These are phyloP conservation scores for Zancudomyces culisetae DNA, from an alignment of 371 early-diverging fungal species.

Conservation along the genomic window DNA sequence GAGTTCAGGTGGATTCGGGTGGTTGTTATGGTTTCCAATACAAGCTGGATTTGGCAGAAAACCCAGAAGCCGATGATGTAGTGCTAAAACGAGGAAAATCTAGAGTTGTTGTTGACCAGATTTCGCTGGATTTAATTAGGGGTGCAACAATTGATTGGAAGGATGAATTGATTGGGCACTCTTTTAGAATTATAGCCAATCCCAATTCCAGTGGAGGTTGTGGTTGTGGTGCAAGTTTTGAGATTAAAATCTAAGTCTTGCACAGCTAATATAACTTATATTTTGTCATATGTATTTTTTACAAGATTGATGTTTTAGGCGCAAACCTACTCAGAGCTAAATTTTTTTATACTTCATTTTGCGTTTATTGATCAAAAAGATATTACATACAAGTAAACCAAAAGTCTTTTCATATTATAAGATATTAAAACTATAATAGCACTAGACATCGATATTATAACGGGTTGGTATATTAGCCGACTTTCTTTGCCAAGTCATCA, in stretches of 20 bases:
- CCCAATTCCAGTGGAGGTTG: slow-evolving; percentile 83
- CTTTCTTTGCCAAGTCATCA: slow-evolving; percentile 35
- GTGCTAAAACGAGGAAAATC: slow-evolving; percentile 71
- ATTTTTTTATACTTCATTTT: too few species aligned
- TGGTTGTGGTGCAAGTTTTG: slow-evolving; percentile 62
- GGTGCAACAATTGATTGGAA: slow-evolving; percentile 79
- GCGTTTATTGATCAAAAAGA: too few species aligned
- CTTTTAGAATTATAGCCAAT: slow-evolving; percentile 73
- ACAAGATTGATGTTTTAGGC: too few species aligned
- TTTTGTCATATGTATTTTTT: neutral
- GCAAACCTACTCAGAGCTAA: too few species aligned
- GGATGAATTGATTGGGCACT: slow-evolving; percentile 81
- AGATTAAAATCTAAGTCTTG: slow-evolving; percentile 15
- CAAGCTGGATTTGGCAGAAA: slow-evolving; percentile 61
- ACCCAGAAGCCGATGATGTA: slow-evolving; percentile 45
- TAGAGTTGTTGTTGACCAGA: slow-evolving; percentile 55
- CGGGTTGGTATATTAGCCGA: slow-evolving; percentile 5
- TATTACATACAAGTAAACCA: too few species aligned
- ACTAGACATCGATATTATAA: neutral
- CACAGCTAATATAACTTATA: neutral
- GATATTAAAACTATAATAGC: neutral
- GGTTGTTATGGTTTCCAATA: slow-evolving; percentile 94
- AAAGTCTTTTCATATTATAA: too few species aligned
- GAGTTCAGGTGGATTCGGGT: slow-evolving; percentile 79
- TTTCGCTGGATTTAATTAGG: slow-evolving; percentile 64